Conservation (phyloP, 2,329 filamentous ascomycete species). For the Aspergillus bombycis region DNA sequence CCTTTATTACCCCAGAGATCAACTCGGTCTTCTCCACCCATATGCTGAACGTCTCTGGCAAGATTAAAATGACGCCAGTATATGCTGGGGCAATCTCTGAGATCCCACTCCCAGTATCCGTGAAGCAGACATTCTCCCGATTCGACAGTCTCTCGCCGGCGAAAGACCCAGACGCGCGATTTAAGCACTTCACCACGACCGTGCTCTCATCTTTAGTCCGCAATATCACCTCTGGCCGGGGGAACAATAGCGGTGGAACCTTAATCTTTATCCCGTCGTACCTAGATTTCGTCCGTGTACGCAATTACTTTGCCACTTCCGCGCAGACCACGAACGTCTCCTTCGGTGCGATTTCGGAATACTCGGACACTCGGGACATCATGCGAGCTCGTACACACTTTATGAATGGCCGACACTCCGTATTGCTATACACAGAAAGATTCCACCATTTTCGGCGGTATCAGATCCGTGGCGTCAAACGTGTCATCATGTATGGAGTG, state of each 20-base stretch:
- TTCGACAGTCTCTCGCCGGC: slow-evolving; percentile 73
- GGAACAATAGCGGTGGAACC: slow-evolving; percentile 65
- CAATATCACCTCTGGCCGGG: slow-evolving; percentile 46
- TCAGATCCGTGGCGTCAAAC: slow-evolving; percentile 75
- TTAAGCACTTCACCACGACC: slow-evolving; percentile 85
- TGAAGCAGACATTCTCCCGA: slow-evolving; percentile 86
- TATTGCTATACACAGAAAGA: slow-evolving; percentile 89
- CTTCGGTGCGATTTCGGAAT: slow-evolving; percentile 88
- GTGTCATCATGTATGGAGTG: slow-evolving; percentile 85
- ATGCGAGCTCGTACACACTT: slow-evolving; percentile 88
- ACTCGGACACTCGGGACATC: slow-evolving; percentile 76
- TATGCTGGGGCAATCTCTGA: slow-evolving; percentile 75
- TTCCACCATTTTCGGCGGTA: slow-evolving; percentile 98
- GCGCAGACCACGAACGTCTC: slow-evolving; percentile 59
- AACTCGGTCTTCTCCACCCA: slow-evolving; percentile 75
- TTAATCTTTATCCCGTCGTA: slow-evolving; percentile 91
- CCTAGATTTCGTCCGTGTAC: slow-evolving; percentile 89
- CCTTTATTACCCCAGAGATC: slow-evolving; percentile 86
- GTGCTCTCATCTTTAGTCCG: slow-evolving; percentile 76
- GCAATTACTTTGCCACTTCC: slow-evolving; percentile 86
- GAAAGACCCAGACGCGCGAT: slow-evolving; percentile 82
- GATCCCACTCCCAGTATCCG: slow-evolving; percentile 63
- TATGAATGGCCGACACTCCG: slow-evolving; percentile 74
- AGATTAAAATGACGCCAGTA: slow-evolving; percentile 70
- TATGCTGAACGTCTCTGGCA: slow-evolving; percentile 81